Conservation (phyloP, 2,329 filamentous ascomycete species). For the Trichoderma koningii region DNA sequence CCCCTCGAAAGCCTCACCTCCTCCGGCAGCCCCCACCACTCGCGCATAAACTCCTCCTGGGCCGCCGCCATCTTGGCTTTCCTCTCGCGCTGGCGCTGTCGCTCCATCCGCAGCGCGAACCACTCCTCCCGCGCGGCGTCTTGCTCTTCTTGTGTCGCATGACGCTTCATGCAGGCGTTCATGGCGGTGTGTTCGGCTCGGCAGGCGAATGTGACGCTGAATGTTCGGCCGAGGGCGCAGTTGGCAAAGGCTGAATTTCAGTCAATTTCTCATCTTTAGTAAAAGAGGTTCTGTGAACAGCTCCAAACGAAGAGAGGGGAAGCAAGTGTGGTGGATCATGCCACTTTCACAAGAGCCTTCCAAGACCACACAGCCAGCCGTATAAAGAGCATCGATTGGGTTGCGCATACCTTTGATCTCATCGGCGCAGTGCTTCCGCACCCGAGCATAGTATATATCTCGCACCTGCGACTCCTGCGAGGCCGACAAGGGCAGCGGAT, state of each 20-base stretch:
- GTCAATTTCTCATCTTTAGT: background rate
- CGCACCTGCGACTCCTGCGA: slow-evolving; percentile 80
- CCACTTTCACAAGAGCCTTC: background rate
- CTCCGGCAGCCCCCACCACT: slow-evolving; percentile 67
- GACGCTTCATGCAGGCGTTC: slow-evolving; percentile 89
- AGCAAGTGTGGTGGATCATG: slow-evolving; percentile 2
- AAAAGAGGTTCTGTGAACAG: background rate
- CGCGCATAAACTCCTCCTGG: slow-evolving; percentile 65
- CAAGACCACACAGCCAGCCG: background rate
- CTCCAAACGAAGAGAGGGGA: background rate
- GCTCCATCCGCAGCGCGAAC: slow-evolving; percentile 76
- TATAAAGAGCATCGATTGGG: background rate
- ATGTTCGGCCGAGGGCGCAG: slow-evolving; percentile 82
- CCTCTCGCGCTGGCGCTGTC: slow-evolving; percentile 66
- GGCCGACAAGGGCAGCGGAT: slow-evolving; percentile 80
- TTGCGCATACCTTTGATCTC: slow-evolving; percentile 69
- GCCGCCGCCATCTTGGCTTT: slow-evolving; percentile 61
- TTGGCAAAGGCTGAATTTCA: slow-evolving; percentile 76
- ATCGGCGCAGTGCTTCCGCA: slow-evolving; percentile 71
- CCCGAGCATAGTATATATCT: slow-evolving; percentile 77
- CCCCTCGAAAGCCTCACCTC: slow-evolving; percentile 54
- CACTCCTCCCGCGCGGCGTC: slow-evolving; percentile 91
- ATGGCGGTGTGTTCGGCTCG: slow-evolving; percentile 76
- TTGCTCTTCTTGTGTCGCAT: slow-evolving; percentile 81
- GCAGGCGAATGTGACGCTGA: slow-evolving; percentile 86